Evolutionary conservation across 495 filamentous ascomycete species (phyloP).

Genomic region (Lepidopterella palustris): DNA sequence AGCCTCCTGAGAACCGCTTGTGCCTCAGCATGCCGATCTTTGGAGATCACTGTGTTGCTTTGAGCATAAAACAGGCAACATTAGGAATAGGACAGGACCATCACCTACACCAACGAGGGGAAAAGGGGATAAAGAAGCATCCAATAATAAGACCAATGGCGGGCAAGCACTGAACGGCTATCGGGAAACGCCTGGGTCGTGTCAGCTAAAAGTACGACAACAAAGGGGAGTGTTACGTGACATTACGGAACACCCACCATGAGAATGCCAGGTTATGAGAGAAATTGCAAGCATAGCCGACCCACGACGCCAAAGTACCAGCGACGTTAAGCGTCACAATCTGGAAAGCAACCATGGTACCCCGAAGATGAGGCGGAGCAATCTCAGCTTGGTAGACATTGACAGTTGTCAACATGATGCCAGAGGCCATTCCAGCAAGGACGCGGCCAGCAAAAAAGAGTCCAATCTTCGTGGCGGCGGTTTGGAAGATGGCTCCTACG

Average conservation of each 20-base stretch:
- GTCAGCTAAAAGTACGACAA: neutral
- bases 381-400: neutral
- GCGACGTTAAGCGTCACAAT: neutral
- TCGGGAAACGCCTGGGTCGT: neutral
- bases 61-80: too few species aligned
- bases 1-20: neutral
- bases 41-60: neutral
- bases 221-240: neutral
- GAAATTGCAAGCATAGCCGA: neutral
- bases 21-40: neutral
- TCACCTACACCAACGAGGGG: neutral
- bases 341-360: neutral
- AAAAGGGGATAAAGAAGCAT: neutral
- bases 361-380: neutral
- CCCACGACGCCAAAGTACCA: neutral
- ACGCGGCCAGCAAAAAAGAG: neutral
- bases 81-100: neutral
- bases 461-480: neutral
- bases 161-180: neutral
- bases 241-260: neutral
- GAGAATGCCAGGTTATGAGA: neutral
- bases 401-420: neutral
- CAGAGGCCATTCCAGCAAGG: neutral
- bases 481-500: neutral
- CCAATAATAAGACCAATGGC: neutral